Evolutionary conservation across 2,329 filamentous ascomycete species (phyloP).

Genomic region (Furcasterigmium sp.): DNA sequence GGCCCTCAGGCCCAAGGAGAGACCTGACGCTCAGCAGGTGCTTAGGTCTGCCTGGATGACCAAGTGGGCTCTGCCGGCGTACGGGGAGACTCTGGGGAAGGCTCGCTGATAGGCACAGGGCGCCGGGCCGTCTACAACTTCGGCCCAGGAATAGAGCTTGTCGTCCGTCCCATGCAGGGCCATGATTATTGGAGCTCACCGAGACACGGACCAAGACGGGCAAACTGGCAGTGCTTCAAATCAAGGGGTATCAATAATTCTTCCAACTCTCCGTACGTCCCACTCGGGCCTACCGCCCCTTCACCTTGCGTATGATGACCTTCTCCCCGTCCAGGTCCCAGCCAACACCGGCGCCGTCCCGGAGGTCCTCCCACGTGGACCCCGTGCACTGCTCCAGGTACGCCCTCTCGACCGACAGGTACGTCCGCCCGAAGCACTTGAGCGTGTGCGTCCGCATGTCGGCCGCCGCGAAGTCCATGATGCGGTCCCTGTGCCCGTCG

Average conservation of each 20-base stretch:
- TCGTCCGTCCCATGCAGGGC: too few species aligned
- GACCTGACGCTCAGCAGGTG: conserved; percentile 9
- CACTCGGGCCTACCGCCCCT: conserved; percentile 27
- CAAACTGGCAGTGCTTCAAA: too few species aligned
- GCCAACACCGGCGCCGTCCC: conserved; percentile 65
- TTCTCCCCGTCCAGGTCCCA: conserved; percentile 73
- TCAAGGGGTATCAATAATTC: too few species aligned
- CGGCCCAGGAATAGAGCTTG: too few species aligned
- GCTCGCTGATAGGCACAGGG: too few species aligned
- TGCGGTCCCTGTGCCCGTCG: conserved; percentile 71
- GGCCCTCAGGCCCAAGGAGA: conserved; percentile 11
- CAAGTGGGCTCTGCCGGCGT: conserved; percentile 13
- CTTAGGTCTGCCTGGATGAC: conserved; percentile 9
- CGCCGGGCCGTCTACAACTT: too few species aligned
- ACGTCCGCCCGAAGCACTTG: conserved; percentile 81
- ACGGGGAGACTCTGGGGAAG: too few species aligned
- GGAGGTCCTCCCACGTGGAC: conserved; percentile 67
- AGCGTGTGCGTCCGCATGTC: conserved; percentile 71
- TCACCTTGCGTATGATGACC: conserved; percentile 67
- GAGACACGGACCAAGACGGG: too few species aligned
- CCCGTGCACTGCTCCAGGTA: conserved; percentile 68
- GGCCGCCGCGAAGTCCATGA: conserved; percentile 78
- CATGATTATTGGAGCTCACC: too few species aligned
- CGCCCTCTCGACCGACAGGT: conserved; percentile 63
- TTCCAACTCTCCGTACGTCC: too few species aligned